A percentile compares a stretch with the other conserved stretches of the same genome.
phyloP scores from a whole-genome alignment of 1,284 basidiomycete species.

The Vanrija humicola region DNA sequence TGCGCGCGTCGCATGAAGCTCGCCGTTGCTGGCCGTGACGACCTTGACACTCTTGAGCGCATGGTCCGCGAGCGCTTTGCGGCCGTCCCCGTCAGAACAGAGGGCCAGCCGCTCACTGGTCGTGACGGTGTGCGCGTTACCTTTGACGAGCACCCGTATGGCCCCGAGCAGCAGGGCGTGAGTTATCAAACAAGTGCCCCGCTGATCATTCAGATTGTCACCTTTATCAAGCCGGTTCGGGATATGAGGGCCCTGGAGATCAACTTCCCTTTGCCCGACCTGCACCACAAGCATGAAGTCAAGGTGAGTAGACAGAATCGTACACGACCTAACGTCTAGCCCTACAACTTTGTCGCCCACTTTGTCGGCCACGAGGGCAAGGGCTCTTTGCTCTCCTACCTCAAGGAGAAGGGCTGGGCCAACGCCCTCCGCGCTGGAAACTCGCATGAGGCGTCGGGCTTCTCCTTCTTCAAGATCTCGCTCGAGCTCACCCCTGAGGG shows the following conservation, averaged over 20 bases:
- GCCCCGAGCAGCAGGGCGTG: slow-evolving; percentile 68
- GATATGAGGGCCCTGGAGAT: slow-evolving; percentile 83
- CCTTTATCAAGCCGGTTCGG: slow-evolving; percentile 87
- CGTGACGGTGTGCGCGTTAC: slow-evolving; percentile 47
- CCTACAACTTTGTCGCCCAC: slow-evolving; percentile 74
- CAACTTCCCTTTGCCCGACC: slow-evolving; percentile 81
- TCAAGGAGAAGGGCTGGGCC: slow-evolving; percentile 90
- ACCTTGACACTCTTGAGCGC: slow-evolving; percentile 43
- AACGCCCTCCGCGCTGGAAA: slow-evolving; percentile 72
- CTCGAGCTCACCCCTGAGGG: slow-evolving; percentile 81
- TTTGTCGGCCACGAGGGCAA: slow-evolving; percentile 95
- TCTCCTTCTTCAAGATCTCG: slow-evolving; percentile 84
- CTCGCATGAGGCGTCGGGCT: slow-evolving; percentile 65
- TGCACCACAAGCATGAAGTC: slow-evolving; percentile 70
- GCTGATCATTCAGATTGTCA: slow-evolving; percentile 59
- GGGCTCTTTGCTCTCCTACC: slow-evolving; percentile 85
- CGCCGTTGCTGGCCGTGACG: slow-evolving; percentile 83
- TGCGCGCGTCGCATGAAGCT: slow-evolving; percentile 92
- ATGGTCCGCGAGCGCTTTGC: slow-evolving; percentile 46
- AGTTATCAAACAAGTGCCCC: slow-evolving; percentile 41
- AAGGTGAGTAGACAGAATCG: slow-evolving; percentile 51
- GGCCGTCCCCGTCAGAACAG: slow-evolving; percentile 39
- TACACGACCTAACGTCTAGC: slow-evolving; percentile 49
- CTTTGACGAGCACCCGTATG: slow-evolving; percentile 73
- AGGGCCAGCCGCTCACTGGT: slow-evolving; percentile 32